Evolutionary conservation across 352 stramenopile genomes (phyloP).

Genomic region (Pythium brachiatum): DNA sequence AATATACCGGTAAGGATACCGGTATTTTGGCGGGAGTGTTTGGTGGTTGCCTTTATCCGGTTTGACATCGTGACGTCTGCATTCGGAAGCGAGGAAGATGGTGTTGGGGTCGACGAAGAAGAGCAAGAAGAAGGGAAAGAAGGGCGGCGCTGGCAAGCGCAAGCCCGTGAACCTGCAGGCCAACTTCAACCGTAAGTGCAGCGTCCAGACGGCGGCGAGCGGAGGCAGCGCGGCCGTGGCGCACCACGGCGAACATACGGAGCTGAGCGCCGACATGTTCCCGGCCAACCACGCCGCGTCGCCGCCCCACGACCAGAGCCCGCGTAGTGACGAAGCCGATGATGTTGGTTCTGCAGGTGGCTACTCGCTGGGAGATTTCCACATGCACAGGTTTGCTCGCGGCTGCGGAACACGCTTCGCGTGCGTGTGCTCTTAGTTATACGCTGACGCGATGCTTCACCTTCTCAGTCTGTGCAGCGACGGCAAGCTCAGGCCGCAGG

Average conservation of each 20-base stretch:
- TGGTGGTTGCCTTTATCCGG: conserved; percentile 18
- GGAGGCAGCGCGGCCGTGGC: background rate
- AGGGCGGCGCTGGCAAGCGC: conserved; percentile 53
- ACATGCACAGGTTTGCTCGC: conserved; percentile 69
- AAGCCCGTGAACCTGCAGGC: conserved; percentile 82
- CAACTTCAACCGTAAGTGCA: conserved; percentile 85
- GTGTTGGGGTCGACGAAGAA: conserved; percentile 54
- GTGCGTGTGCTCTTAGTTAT: background rate
- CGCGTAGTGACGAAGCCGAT: conserved; percentile 28
- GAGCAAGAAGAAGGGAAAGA: conserved; percentile 75
- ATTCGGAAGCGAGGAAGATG: conserved; percentile 33
- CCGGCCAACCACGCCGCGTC: conserved; percentile 42
- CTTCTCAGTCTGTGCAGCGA: conserved; percentile 70
- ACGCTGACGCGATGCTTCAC: background rate
- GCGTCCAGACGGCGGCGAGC: conserved; percentile 2
- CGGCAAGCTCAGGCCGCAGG: conserved; percentile 67
- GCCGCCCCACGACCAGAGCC: background rate
- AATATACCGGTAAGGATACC: background rate
- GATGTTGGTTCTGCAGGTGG: conserved; percentile 56
- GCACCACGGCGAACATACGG: conserved; percentile 30
- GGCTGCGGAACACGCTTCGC: background rate
- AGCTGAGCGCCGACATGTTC: conserved; percentile 73
- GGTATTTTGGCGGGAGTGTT: background rate
- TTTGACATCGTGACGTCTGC: background rate
- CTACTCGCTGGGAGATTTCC: conserved; percentile 65